Percentiles rank a stretch among this genome's conserved stretches.
Evolutionary conservation across 331 rosid species (phyloP).

Genomic region (Arachis monticola): DNA sequence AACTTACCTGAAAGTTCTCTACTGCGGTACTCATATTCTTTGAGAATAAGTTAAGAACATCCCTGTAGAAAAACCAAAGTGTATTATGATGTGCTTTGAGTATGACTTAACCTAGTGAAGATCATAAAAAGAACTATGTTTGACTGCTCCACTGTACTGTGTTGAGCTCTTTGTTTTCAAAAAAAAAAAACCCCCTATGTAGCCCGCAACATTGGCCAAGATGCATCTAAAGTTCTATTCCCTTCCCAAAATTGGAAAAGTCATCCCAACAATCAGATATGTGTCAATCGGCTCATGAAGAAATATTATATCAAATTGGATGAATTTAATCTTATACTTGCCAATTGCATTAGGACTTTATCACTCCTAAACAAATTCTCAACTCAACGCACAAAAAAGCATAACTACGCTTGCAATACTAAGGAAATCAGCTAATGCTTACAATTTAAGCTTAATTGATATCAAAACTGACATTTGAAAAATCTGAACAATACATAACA

Average conservation of each 20-base stretch:
- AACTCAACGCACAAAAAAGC: background rate
- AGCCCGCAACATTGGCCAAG: background rate
- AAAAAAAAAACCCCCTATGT: constrained; percentile 2
- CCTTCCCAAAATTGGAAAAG: background rate
- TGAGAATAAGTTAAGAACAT: constrained; percentile 86
- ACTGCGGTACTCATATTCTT: constrained; percentile 95
- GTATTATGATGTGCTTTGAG: constrained; percentile 34
- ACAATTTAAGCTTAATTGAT: background rate
- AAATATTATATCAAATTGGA: background rate
- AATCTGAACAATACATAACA: background rate
- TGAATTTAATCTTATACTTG: background rate
- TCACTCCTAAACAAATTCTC: background rate
- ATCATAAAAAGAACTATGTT: constrained; percentile 20
- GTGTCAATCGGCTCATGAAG: background rate
- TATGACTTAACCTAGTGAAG: constrained; percentile 13
- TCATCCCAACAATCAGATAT: background rate
- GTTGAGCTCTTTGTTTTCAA: too few species aligned
- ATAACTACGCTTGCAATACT: background rate
- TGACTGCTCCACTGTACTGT: constrained; percentile 99
- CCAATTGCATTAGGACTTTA: background rate
- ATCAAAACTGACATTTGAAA: background rate
- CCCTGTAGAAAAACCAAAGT: constrained; percentile 64
- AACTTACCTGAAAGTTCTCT: constrained; percentile 92
- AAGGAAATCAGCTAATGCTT: background rate
- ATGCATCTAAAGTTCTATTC: background rate